These are phyloP conservation scores for Pichia heedii DNA, from an alignment of 805 yeast genomes.

Conservation along the genomic window DNA sequence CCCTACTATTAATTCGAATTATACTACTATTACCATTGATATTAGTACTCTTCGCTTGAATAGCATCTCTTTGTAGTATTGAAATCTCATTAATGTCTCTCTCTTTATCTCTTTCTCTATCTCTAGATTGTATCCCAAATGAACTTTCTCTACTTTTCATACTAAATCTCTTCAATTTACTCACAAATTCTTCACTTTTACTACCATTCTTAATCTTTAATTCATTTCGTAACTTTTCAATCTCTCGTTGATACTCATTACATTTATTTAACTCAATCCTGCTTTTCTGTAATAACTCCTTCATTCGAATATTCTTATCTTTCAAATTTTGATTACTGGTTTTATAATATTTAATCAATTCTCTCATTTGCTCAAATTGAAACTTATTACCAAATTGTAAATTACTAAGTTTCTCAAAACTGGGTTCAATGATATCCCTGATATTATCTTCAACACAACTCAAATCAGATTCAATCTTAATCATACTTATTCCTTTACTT, in stretches of 20 bases:
- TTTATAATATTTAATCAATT: not conserved
- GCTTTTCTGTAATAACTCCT: slow-evolving; percentile 5
- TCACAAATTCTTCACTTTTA: not conserved
- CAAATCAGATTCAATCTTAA: slow-evolving; percentile 1
- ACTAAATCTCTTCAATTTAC: slow-evolving; percentile 2
- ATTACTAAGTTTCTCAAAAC: slow-evolving; percentile 1
- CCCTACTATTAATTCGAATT: not conserved
- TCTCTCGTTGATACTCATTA: slow-evolving; percentile 2
- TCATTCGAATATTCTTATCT: slow-evolving; percentile 2
- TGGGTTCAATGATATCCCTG: slow-evolving; percentile 5
- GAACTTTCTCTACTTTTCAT: not conserved
- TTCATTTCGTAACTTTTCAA: not conserved
- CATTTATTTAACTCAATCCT: slow-evolving; percentile 5
- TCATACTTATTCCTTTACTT: not conserved
- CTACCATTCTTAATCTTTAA: not conserved
- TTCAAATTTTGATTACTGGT: not conserved
- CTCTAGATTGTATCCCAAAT: too few relatives aligned
- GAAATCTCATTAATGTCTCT: too few relatives aligned
- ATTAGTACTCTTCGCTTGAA: slow-evolving; percentile 3
- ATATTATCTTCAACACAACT: not conserved
- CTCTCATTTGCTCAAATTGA: slow-evolving; percentile 1
- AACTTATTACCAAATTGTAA: slow-evolving; percentile 4
- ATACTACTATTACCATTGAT: not conserved
- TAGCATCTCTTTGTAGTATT: not conserved
- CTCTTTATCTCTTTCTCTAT: not conserved